Conservation (phyloP, 2,329 filamentous ascomycete genomes). For the Falciphora oryzae region DNA sequence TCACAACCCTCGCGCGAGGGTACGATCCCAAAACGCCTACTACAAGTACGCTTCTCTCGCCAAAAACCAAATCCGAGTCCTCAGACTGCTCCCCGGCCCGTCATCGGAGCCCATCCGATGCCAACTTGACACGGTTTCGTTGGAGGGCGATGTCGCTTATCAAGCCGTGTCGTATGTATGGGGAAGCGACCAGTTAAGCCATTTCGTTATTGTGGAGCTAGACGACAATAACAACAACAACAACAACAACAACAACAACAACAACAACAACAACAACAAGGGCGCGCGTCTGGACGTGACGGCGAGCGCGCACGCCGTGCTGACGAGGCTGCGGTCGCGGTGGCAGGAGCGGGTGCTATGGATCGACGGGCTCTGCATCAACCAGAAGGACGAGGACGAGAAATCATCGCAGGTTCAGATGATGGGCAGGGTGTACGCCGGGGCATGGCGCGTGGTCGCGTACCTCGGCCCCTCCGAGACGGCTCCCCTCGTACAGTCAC, state of each 20-base stretch:
- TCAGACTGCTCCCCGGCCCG: not conserved
- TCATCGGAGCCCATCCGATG: not conserved
- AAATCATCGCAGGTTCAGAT: conserved; percentile 13
- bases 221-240: not conserved
- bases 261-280: too few relatives aligned
- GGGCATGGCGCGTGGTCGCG: conserved; percentile 8
- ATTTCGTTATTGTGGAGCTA: not conserved
- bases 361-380: conserved; percentile 17
- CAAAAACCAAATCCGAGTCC: not conserved
- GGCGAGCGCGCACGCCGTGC: not conserved
- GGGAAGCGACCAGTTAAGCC: not conserved
- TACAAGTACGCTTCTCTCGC: not conserved
- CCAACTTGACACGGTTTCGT: not conserved
- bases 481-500: not conserved
- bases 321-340: not conserved
- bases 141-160: not conserved
- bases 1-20: too few relatives aligned
- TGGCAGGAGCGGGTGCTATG: conserved; percentile 10
- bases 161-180: not conserved
- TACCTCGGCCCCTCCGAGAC: conserved; percentile 10
- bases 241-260: too few relatives aligned
- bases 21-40: too few relatives aligned
- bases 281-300: not conserved
- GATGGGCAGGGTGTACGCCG: conserved; percentile 15
- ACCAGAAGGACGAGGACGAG: conserved; percentile 14